A percentile compares a stretch with the other conserved stretches of the same genome.
Conservation (phyloP, 768 basidiomycete species). For the Phylloporus arenicola region DNA sequence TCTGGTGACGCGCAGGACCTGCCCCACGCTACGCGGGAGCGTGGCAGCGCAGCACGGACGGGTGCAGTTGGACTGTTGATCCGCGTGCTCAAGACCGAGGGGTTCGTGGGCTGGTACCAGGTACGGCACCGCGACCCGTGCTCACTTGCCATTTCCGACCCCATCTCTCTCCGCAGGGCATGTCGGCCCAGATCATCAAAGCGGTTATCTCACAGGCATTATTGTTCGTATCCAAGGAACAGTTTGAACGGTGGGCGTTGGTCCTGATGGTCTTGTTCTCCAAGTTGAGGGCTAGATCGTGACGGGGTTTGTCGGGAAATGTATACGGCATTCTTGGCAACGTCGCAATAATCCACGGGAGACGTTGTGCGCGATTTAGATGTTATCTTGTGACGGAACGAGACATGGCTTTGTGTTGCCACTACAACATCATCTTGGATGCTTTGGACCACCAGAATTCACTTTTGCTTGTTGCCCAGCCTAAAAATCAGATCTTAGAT, state of each 20-base stretch:
- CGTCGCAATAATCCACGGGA: not conserved
- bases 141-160: not conserved
- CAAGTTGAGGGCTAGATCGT: constrained; percentile 19
- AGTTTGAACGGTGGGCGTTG: constrained; percentile 87
- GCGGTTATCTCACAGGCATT: constrained; percentile 94
- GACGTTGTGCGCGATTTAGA: not conserved
- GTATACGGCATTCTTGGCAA: not conserved
- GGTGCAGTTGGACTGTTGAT: constrained; percentile 77
- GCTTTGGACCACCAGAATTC: too few species aligned
- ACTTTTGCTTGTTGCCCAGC: not conserved
- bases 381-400: not conserved
- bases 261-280: constrained; percentile 56
- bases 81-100: constrained; percentile 69
- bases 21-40: not conserved
- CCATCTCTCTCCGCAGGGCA: constrained; percentile 52
- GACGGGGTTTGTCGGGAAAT: not conserved
- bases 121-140: constrained; percentile 37
- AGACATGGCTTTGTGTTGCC: not conserved
- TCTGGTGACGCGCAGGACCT: constrained; percentile 40
- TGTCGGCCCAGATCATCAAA: constrained; percentile 94
- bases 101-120: constrained; percentile 93
- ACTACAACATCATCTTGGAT: not conserved
- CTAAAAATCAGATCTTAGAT: not conserved
- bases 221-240: constrained; percentile 95
- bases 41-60: constrained; percentile 40